phyloP scores from a whole-genome alignment of 164 flowering plant species.

The Aristolochia contorta region DNA sequence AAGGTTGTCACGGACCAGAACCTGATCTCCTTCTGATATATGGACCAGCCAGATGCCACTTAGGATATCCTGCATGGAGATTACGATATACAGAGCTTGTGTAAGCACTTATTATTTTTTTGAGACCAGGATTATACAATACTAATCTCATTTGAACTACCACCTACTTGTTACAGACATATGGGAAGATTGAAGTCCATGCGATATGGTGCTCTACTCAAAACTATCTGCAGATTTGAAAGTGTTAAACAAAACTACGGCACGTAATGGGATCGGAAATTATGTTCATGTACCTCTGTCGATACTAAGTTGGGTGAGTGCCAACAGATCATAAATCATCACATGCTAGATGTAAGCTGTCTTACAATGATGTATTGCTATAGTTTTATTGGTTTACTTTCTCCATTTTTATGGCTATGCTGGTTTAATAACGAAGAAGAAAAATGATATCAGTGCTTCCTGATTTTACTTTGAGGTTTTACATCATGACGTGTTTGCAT shows the following conservation, averaged over 20 bases:
- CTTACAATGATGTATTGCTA: too few species aligned
- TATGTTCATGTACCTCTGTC: too few species aligned
- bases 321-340: too few species aligned
- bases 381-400: too few species aligned
- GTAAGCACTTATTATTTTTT: constrained; percentile 17
- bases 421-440: too few species aligned
- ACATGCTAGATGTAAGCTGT: too few species aligned
- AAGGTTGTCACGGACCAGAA: constrained; percentile 67
- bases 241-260: constrained; percentile 50
- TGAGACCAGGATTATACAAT: background rate
- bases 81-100: constrained; percentile 81
- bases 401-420: too few species aligned
- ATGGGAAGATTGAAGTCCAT: constrained; percentile 62
- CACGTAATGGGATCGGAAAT: constrained; percentile 5
- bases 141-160: background rate
- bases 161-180: constrained; percentile 38
- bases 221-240: constrained; percentile 50
- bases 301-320: too few species aligned
- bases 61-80: constrained; percentile 94
- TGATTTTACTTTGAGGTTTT: too few species aligned
- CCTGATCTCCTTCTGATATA: constrained; percentile 73
- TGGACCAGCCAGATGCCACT: constrained; percentile 83
- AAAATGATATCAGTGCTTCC: too few species aligned
- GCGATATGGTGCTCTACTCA: constrained; percentile 50
- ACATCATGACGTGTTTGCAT: too few species aligned